These are phyloP conservation scores for Afroboletus lepidellus DNA, from an alignment of 1,284 basidiomycete species.

Conservation along the genomic window DNA sequence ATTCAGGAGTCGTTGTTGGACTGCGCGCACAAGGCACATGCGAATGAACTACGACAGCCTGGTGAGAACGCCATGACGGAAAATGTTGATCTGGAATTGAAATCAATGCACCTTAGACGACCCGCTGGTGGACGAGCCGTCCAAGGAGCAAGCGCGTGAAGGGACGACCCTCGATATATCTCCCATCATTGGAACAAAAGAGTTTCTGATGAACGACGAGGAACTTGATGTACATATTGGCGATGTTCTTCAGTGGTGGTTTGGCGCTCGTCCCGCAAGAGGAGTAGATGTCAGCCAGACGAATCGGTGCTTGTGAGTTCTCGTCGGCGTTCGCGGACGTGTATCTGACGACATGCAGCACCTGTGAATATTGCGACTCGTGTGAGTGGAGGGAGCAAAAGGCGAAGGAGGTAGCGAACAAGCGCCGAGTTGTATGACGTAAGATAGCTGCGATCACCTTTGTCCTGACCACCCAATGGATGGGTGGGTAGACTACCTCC, in stretches of 20 bases:
- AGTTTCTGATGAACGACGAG: constrained; percentile 56
- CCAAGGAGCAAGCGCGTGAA: constrained; percentile 2
- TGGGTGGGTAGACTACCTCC: constrained; percentile 49
- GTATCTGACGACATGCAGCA: constrained; percentile 39
- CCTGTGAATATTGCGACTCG: constrained; percentile 75
- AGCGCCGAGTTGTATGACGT: constrained; percentile 2
- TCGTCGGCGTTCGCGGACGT: constrained; percentile 1
- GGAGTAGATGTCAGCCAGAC: constrained; percentile 68
- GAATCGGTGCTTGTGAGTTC: constrained; percentile 66
- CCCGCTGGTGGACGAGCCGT: background rate
- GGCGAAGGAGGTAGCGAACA: constrained; percentile 42
- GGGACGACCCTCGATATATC: constrained; percentile 23
- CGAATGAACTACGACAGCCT: background rate
- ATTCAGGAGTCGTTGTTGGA: constrained; percentile 25
- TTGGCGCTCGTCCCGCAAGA: constrained; percentile 58
- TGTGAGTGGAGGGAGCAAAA: constrained; percentile 85
- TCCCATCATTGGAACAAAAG: constrained; percentile 64
- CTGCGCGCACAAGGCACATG: constrained; percentile 8
- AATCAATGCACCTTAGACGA: constrained; percentile 6
- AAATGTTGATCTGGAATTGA: constrained; percentile 2
- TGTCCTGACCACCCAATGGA: constrained; percentile 30
- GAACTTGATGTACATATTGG: constrained; percentile 59
- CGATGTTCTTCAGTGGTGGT: constrained; percentile 72
- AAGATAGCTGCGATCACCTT: constrained; percentile 3
- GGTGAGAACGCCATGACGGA: background rate